These are phyloP conservation scores for Quercus suber DNA, from an alignment of 306 rosid genomes.

Conservation along the genomic window DNA sequence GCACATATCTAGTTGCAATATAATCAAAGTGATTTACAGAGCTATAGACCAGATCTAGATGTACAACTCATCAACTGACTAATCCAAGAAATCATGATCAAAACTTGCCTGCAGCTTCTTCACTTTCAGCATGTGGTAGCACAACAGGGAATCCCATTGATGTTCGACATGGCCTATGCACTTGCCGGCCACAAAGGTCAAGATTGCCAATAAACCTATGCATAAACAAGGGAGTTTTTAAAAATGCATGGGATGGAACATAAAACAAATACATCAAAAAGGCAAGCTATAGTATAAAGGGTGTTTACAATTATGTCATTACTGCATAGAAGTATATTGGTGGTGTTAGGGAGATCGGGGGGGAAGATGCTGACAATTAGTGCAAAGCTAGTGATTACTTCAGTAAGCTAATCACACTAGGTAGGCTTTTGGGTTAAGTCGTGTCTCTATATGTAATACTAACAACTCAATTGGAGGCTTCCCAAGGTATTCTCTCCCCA, in stretches of 20 bases:
- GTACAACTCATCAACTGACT: background rate
- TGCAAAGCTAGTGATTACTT: background rate
- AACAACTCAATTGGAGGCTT: no score
- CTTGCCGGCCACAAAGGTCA: slow-evolving; percentile 93
- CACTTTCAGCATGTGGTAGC: slow-evolving; percentile 83
- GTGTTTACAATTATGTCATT: background rate
- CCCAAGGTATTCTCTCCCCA: no score
- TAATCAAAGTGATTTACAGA: background rate
- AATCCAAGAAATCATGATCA: background rate
- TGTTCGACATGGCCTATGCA: slow-evolving; percentile 77
- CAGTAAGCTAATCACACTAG: no score
- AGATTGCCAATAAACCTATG: slow-evolving; percentile 76
- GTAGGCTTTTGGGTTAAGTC: no score
- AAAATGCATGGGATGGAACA: background rate
- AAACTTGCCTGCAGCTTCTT: slow-evolving; percentile 81
- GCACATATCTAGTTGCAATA: background rate
- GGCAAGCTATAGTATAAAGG: background rate
- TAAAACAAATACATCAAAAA: background rate
- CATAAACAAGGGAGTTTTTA: slow-evolving; percentile 10
- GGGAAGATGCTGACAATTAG: background rate
- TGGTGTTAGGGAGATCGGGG: no score
- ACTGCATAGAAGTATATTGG: background rate
- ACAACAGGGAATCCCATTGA: slow-evolving; percentile 95
- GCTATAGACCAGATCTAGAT: background rate
- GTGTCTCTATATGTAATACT: no score